Conservation (phyloP, 257 asterid species). For the Plectranthus barbatus region DNA sequence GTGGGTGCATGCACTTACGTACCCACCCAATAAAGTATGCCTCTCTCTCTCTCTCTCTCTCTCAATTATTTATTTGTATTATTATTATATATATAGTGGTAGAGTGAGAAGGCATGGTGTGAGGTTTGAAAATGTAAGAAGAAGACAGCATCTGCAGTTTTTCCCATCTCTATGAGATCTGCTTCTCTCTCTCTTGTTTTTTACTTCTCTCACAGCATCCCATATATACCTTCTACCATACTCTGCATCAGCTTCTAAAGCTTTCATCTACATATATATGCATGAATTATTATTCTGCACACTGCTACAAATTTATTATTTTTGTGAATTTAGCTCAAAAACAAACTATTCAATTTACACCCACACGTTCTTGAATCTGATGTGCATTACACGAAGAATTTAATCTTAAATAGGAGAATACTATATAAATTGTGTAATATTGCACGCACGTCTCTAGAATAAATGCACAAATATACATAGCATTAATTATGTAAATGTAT, state of each 20-base stretch:
- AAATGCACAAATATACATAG: background rate
- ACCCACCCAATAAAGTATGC: too few species aligned
- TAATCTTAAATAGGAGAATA: too few species aligned
- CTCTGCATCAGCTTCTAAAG: background rate
- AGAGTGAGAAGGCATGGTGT: background rate
- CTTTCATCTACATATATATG: background rate
- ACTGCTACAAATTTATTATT: too few species aligned
- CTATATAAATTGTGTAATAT: too few species aligned
- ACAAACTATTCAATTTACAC: too few species aligned
- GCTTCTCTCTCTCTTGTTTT: slow-evolving; percentile 12
- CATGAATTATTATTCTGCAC: too few species aligned
- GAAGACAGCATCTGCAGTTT: slow-evolving; percentile 24
- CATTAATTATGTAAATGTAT: background rate
- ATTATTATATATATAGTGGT: background rate
- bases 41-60: slow-evolving; percentile 6
- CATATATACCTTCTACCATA: slow-evolving; percentile 10
- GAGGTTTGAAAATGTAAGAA: background rate
- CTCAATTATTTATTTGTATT: background rate
- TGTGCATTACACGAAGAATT: too few species aligned
- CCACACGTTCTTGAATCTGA: too few species aligned
- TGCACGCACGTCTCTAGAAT: too few species aligned
- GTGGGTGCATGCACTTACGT: too few species aligned
- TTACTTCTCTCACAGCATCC: too few species aligned
- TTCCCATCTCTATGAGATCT: slow-evolving; percentile 27
- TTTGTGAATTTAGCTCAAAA: too few species aligned